phyloP scores from a whole-genome alignment of 768 basidiomycete species.

The Suillus weaverae region DNA sequence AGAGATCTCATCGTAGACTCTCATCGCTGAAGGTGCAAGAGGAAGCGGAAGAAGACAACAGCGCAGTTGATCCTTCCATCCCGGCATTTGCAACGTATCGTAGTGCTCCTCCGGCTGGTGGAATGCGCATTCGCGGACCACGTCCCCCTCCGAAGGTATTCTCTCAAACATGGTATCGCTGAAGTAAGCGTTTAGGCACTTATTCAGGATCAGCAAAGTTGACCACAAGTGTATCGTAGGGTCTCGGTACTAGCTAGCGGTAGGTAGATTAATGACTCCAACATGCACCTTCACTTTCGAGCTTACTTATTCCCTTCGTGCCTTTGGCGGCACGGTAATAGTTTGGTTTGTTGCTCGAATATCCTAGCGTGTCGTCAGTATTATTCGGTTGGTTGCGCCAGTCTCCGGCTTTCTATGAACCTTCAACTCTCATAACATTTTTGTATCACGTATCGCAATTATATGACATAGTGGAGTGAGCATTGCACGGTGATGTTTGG shows the following conservation, averaged over 20 bases:
- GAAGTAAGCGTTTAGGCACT: not conserved
- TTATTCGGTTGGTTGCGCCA: not conserved
- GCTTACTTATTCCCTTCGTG: not conserved
- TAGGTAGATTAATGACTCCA: not conserved
- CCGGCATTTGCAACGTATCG: not conserved
- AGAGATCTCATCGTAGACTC: not conserved
- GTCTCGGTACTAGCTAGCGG: not conserved
- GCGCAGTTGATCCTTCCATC: not conserved
- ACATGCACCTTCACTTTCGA: not conserved
- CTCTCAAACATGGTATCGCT: not conserved
- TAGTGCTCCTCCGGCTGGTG: not conserved
- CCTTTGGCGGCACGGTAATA: not conserved
- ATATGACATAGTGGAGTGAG: not conserved
- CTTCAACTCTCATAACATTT: not conserved
- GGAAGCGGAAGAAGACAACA: not conserved
- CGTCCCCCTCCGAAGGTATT: constrained; percentile 11
- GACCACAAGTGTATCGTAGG: not conserved
- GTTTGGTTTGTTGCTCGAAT: not conserved
- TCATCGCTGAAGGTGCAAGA: not conserved
- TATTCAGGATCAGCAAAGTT: no score
- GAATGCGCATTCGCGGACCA: constrained; percentile 11
- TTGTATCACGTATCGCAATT: not conserved
- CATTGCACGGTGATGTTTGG: not conserved
- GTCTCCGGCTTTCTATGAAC: not conserved
- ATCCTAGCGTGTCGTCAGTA: not conserved